Conservation (phyloP, 83 land plant genomes). For the Picea abies region DNA sequence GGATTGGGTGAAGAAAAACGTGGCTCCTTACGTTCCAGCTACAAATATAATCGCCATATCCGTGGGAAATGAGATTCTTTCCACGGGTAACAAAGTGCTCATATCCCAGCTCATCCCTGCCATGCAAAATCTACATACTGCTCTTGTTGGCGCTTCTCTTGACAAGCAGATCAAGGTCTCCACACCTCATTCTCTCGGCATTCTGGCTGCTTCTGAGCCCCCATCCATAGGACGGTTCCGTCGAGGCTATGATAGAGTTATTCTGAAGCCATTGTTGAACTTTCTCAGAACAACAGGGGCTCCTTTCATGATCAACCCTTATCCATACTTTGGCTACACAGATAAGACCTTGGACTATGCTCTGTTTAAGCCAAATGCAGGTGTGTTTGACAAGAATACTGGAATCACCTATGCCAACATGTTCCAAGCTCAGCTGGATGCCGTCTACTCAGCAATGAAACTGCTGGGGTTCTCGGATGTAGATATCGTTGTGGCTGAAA, state of each 20-base stretch:
- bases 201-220: slow-evolving; percentile 50
- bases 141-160: slow-evolving; percentile 35
- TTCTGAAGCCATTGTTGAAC: slow-evolving; percentile 54
- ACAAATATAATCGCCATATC: slow-evolving; percentile 41
- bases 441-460: slow-evolving; percentile 59
- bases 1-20: slow-evolving; percentile 39
- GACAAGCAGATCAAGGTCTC: slow-evolving; percentile 54
- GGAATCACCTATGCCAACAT: slow-evolving; percentile 55
- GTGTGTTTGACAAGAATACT: slow-evolving; percentile 37
- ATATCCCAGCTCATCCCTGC: no score
- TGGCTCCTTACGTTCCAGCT: slow-evolving; percentile 34
- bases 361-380: slow-evolving; percentile 46
- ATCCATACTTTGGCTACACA: slow-evolving; percentile 62
- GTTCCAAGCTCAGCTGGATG: slow-evolving; percentile 75
- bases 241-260: slow-evolving; percentile 20
- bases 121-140: slow-evolving; percentile 14
- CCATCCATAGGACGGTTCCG: slow-evolving; percentile 65
- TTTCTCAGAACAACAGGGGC: slow-evolving; percentile 53
- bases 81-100: no score
- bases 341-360: slow-evolving; percentile 48
- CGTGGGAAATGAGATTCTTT: slow-evolving; percentile 42
- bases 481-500: slow-evolving; percentile 65
- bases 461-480: slow-evolving; percentile 28
- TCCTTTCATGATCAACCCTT: slow-evolving; percentile 66
- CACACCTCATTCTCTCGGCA: slow-evolving; percentile 62